A percentile compares a stretch with the other conserved stretches of the same genome.
These are phyloP conservation scores for Cutaneotrichosporon mucoides DNA, from an alignment of 1,284 basidiomycete species.

Conservation along the genomic window DNA sequence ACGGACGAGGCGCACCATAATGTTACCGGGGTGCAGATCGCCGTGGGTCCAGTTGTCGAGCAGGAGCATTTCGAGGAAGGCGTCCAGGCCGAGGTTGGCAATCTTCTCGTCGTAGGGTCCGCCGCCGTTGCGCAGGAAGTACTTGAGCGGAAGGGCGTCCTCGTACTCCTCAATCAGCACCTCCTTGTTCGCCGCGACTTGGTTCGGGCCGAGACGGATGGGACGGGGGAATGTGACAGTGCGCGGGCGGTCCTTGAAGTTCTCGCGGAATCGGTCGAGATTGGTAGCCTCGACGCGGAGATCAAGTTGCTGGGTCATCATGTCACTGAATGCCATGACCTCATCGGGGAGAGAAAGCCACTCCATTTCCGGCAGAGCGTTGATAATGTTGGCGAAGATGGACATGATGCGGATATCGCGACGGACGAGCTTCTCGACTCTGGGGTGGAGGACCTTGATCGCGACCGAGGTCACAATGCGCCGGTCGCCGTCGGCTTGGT, in stretches of 20 bases:
- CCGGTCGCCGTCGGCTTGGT: conserved; percentile 16
- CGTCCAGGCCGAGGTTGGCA: conserved; percentile 89
- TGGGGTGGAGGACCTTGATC: conserved; percentile 82
- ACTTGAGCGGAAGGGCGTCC: conserved; percentile 85
- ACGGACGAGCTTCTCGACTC: conserved; percentile 37
- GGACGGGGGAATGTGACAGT: conserved; percentile 88
- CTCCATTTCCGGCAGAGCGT: conserved; percentile 83
- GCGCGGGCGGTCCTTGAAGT: conserved; percentile 71
- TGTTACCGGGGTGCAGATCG: conserved; percentile 78
- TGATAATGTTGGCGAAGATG: conserved; percentile 79
- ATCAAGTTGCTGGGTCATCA: conserved; percentile 97
- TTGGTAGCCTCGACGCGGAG: conserved; percentile 87
- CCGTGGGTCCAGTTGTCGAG: conserved; percentile 98
- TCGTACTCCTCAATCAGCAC: conserved; percentile 90
- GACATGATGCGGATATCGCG: conserved; percentile 66
- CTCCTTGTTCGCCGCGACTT: conserved; percentile 54
- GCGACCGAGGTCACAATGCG: conserved; percentile 77
- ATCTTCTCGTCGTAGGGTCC: conserved; percentile 86
- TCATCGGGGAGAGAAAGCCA: conserved; percentile 97
- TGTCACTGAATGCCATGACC: conserved; percentile 87
- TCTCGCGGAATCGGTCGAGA: conserved; percentile 75
- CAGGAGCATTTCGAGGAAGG: conserved; percentile 96
- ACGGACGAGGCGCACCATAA: conserved; percentile 93
- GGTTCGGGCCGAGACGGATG: conserved; percentile 48
- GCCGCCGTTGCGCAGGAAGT: conserved; percentile 82